Evolutionary conservation across 768 basidiomycete species (phyloP).

Genomic region (Termitomyces sp.): DNA sequence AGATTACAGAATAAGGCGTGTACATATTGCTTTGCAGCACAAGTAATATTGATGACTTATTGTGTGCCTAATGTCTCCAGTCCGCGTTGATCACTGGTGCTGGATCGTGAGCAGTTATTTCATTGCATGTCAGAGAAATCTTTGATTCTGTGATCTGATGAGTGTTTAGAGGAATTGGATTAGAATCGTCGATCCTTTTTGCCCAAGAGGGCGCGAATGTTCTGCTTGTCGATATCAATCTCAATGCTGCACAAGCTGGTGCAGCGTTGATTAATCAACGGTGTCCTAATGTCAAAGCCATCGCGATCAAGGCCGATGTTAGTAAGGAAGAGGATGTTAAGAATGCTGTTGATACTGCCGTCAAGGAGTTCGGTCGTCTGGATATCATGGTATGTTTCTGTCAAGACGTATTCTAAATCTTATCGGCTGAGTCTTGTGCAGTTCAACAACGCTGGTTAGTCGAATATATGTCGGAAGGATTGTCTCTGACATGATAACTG

Average conservation of each 20-base stretch:
- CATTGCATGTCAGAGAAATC: background rate
- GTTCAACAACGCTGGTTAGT: constrained; percentile 89
- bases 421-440: constrained; percentile 23
- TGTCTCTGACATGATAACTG: background rate
- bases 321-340: constrained; percentile 85
- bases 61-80: constrained; percentile 26
- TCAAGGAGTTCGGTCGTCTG: constrained; percentile 85
- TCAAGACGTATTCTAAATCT: background rate
- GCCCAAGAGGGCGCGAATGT: constrained; percentile 93
- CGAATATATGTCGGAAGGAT: background rate
- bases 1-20: constrained; percentile 64
- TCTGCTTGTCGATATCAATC: constrained; percentile 84
- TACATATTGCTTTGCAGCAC: background rate
- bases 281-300: constrained; percentile 63
- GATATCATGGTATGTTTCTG: constrained; percentile 82
- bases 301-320: constrained; percentile 80
- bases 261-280: constrained; percentile 57
- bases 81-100: constrained; percentile 84
- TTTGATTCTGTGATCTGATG: constrained; percentile 13
- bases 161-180: constrained; percentile 88
- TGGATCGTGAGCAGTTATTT: constrained; percentile 60
- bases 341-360: constrained; percentile 71
- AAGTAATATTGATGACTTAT: background rate
- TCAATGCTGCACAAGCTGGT: constrained; percentile 63
- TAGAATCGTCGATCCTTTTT: constrained; percentile 93